phyloP scores from a whole-genome alignment of 345 rosid genomes.

The Gossypium herbaceum region DNA sequence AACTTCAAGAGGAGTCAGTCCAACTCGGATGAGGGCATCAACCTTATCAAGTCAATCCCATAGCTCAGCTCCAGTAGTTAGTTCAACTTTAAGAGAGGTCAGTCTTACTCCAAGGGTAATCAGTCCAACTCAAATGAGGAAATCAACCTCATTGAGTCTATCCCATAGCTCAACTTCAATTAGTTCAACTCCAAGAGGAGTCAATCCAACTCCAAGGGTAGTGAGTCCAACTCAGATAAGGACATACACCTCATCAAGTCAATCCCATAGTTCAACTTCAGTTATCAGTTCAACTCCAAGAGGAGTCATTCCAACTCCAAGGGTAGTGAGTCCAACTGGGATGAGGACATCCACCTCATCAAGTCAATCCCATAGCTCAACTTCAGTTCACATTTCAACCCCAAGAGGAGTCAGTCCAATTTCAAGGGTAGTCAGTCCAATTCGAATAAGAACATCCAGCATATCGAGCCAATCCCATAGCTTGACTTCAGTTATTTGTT shows the following conservation, averaged over 20 bases:
- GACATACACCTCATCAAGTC: slow-evolving; percentile 42
- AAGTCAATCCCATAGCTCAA: slow-evolving; percentile 49
- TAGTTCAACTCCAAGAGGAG: neutral
- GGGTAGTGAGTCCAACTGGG: slow-evolving; percentile 59
- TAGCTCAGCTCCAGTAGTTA: slow-evolving; percentile 71
- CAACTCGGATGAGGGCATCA: slow-evolving; percentile 54
- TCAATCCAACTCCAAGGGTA: slow-evolving; percentile 62
- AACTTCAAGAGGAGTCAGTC: slow-evolving; percentile 33
- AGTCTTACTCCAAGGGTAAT: slow-evolving; percentile 37
- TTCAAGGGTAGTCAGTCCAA: slow-evolving; percentile 61
- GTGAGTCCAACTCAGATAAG: slow-evolving; percentile 64
- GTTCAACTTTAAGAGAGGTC: slow-evolving; percentile 35
- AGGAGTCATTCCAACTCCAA: slow-evolving; percentile 47
- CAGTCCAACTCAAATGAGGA: neutral
- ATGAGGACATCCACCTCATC: slow-evolving; percentile 49
- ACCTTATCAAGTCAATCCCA: slow-evolving; percentile 45
- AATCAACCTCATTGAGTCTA: neutral
- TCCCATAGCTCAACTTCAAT: neutral
- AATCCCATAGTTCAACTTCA: slow-evolving; percentile 55
- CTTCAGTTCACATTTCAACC: slow-evolving; percentile 69
- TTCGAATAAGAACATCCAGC: slow-evolving; percentile 51
- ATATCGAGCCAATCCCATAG: slow-evolving; percentile 45
- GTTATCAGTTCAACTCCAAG: slow-evolving; percentile 34
- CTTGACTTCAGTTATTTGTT: slow-evolving; percentile 81
- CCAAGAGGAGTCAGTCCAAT: slow-evolving; percentile 25